Percentiles rank a stretch among this genome's conserved stretches.
Evolutionary conservation across 31 red algal species (phyloP).

Genomic region (Endocladia muricata): DNA sequence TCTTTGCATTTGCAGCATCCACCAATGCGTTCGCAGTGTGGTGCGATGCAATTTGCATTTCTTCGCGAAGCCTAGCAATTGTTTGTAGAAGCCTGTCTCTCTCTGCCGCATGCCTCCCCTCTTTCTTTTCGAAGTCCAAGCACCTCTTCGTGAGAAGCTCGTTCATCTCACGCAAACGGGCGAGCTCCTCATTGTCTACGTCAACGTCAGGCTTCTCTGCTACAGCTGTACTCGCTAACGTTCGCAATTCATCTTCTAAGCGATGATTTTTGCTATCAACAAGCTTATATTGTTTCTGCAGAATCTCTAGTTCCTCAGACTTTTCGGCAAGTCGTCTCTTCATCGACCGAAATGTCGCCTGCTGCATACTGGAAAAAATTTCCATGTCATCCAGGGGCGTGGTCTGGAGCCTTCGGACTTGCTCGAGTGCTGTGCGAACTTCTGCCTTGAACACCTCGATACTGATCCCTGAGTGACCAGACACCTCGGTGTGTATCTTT

Average conservation of each 20-base stretch:
- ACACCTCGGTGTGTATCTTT: neutral
- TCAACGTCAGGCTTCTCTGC: neutral
- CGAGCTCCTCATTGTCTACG: neutral
- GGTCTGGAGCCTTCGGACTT: conserved; percentile 1
- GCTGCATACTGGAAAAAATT: conserved; percentile 3
- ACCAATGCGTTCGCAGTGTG: neutral
- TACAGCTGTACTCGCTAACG: neutral
- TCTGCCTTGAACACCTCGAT: conserved; percentile 19
- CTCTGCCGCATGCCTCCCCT: neutral
- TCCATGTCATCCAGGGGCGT: neutral
- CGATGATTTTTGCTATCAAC: neutral
- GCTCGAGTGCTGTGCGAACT: conserved; percentile 11
- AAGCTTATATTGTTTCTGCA: conserved; percentile 15
- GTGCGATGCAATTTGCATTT: conserved; percentile 3
- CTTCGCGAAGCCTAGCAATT: neutral
- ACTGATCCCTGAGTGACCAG: neutral
- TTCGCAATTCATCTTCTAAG: neutral
- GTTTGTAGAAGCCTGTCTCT: neutral
- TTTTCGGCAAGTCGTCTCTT: conserved; percentile 23
- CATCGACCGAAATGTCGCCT: conserved; percentile 6
- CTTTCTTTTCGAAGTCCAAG: neutral
- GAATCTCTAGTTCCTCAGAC: neutral
- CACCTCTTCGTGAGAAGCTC: neutral
- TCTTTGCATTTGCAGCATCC: neutral
- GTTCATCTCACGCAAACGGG: neutral